These are phyloP conservation scores for Atkinsonella texensis DNA, from an alignment of 2,329 filamentous ascomycete genomes.

Conservation along the genomic window DNA sequence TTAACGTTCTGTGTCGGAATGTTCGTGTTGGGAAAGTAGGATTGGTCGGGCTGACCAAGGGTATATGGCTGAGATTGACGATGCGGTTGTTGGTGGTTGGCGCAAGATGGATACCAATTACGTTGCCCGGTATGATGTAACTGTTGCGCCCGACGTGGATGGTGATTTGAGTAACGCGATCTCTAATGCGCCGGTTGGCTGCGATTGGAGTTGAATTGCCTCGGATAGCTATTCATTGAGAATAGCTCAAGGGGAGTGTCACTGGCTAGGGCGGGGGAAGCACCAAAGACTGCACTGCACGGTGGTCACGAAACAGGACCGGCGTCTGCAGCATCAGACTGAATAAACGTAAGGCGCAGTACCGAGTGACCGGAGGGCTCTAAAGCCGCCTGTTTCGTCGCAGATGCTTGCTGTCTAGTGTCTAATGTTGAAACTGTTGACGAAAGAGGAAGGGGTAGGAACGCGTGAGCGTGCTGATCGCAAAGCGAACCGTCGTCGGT, in stretches of 20 bases:
- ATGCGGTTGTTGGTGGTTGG: background rate
- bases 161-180: slow-evolving; percentile 5
- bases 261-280: background rate
- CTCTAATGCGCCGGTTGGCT: slow-evolving; percentile 18
- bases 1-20: background rate
- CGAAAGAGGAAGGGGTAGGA: background rate
- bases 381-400: background rate
- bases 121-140: background rate
- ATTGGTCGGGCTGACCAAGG: background rate
- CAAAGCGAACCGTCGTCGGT: background rate
- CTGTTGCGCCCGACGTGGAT: background rate
- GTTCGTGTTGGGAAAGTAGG: background rate
- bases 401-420: background rate
- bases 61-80: background rate
- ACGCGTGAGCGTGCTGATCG: slow-evolving; percentile 1
- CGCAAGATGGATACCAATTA: background rate
- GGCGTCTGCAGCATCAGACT: background rate
- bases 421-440: background rate
- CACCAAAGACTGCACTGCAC: background rate
- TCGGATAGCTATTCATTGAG: slow-evolving; percentile 11
- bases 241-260: background rate
- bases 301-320: background rate
- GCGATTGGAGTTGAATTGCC: slow-evolving; percentile 8
- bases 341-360: background rate
- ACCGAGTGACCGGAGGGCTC: background rate